Percentiles rank a stretch among this genome's conserved stretches.
phyloP scores from a whole-genome alignment of 1,284 basidiomycete genomes.

The Rhizopogon parksii region DNA sequence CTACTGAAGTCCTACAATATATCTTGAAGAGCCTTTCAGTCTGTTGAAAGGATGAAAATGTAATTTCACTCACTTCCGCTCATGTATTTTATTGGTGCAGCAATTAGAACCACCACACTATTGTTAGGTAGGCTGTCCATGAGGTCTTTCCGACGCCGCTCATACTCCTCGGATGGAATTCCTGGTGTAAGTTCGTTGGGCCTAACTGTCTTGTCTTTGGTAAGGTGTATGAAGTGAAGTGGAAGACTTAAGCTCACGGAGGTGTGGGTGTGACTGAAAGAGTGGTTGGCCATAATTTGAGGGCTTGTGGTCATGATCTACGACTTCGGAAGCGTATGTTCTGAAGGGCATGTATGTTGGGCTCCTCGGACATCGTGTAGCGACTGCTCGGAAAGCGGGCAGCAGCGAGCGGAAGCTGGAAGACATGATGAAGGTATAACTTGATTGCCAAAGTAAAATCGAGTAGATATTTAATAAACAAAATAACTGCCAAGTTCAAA shows the following conservation, averaged over 20 bases:
- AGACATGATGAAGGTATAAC: conserved; percentile 17
- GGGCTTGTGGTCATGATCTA: conserved; percentile 42
- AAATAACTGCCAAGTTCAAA: not conserved
- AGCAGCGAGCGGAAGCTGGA: conserved; percentile 14
- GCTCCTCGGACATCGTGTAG: not conserved
- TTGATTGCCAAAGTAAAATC: conserved; percentile 6
- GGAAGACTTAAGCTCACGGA: conserved; percentile 39
- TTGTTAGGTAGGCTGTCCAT: conserved; percentile 76
- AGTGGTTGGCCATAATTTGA: conserved; percentile 74
- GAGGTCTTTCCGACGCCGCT: conserved; percentile 62
- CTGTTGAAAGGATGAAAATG: conserved; percentile 1
- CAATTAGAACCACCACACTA: conserved; percentile 74
- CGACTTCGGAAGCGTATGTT: conserved; percentile 33
- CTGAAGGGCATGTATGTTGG: conserved; percentile 11
- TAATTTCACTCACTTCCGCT: conserved; percentile 61
- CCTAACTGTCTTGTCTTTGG: conserved; percentile 31
- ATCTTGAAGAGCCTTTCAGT: conserved; percentile 16
- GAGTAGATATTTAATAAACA: not conserved
- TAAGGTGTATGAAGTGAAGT: conserved; percentile 2
- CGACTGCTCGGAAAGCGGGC: conserved; percentile 1
- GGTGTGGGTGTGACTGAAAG: conserved; percentile 71
- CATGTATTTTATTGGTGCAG: conserved; percentile 83
- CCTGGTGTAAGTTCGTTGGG: conserved; percentile 79
- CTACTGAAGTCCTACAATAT: conserved; percentile 41
- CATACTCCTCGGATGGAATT: conserved; percentile 79